These are phyloP conservation scores for Albizia julibrissin DNA, from an alignment of 306 rosid species.

Conservation along the genomic window DNA sequence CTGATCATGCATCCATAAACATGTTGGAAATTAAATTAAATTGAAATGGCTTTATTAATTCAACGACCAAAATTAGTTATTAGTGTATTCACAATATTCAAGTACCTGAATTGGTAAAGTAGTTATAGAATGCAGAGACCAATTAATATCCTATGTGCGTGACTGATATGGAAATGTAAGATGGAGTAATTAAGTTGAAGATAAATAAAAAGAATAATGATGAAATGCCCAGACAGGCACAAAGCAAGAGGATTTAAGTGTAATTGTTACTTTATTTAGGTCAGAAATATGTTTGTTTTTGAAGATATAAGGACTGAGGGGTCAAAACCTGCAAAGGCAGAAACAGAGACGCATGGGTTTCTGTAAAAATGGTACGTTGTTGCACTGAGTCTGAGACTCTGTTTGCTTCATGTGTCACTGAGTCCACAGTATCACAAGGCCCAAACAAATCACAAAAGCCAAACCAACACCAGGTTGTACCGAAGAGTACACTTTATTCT, in stretches of 20 bases:
- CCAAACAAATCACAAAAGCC: slow-evolving; percentile 52
- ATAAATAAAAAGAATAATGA: neutral
- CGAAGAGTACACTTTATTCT: slow-evolving; percentile 45
- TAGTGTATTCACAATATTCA: neutral
- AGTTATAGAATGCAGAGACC: neutral
- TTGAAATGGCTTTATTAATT: neutral
- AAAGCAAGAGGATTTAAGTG: neutral
- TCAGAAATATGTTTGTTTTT: slow-evolving; percentile 4
- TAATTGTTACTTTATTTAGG: slow-evolving; percentile 10
- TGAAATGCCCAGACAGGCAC: slow-evolving; percentile 3
- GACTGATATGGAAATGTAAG: slow-evolving; percentile 21
- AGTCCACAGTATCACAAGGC: slow-evolving; percentile 50
- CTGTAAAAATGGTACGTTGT: slow-evolving; percentile 39
- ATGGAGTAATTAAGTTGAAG: neutral
- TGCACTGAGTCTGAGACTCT: slow-evolving; percentile 24
- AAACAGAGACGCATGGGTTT: slow-evolving; percentile 51
- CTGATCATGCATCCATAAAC: neutral
- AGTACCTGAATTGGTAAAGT: slow-evolving; percentile 1
- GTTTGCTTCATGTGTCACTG: slow-evolving; percentile 19
- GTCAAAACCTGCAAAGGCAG: slow-evolving; percentile 42
- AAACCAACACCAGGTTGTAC: slow-evolving; percentile 57
- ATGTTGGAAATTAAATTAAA: neutral
- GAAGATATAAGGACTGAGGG: slow-evolving; percentile 1
- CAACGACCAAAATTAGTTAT: neutral
- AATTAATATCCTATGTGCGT: neutral